These are phyloP conservation scores for Ogataea sp. DNA, from an alignment of 805 yeast species.

Conservation along the genomic window DNA sequence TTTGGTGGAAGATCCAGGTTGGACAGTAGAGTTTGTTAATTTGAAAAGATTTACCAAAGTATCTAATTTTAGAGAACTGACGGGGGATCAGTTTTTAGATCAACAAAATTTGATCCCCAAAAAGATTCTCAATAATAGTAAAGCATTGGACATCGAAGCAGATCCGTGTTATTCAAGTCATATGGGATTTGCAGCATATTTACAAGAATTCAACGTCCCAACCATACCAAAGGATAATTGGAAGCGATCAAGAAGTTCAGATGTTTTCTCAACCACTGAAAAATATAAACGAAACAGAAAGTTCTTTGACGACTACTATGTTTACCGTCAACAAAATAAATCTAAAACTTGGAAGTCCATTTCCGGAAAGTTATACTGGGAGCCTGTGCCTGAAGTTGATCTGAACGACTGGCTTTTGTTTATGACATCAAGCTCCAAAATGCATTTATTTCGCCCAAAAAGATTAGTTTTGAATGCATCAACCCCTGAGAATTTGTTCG, in stretches of 20 bases:
- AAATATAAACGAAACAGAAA: slow-evolving; percentile 19
- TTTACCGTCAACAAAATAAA: slow-evolving; percentile 11
- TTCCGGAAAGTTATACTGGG: slow-evolving; percentile 24
- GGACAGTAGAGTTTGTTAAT: slow-evolving; percentile 41
- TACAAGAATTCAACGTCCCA: slow-evolving; percentile 16
- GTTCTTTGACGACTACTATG: slow-evolving; percentile 21
- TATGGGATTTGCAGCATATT: slow-evolving; percentile 28
- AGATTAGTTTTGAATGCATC: slow-evolving; percentile 41
- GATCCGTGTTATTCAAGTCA: slow-evolving; percentile 34
- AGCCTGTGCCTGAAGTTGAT: slow-evolving; percentile 7
- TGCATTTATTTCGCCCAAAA: slow-evolving; percentile 38
- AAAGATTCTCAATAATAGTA: slow-evolving; percentile 33
- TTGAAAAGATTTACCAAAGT: slow-evolving; percentile 40
- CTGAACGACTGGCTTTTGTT: slow-evolving; percentile 26
- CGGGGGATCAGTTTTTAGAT: slow-evolving; percentile 34
- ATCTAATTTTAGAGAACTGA: slow-evolving; percentile 33
- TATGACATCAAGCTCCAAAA: slow-evolving; percentile 34
- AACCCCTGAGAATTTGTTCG: slow-evolving; percentile 18
- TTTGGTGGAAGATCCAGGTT: slow-evolving; percentile 38
- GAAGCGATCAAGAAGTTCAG: too few relatives aligned
- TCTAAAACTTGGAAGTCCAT: slow-evolving; percentile 14
- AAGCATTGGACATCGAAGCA: slow-evolving; percentile 27
- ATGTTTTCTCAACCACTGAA: slow-evolving; percentile 12
- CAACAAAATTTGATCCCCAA: slow-evolving; percentile 17
- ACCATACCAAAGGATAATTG: background rate